These are phyloP conservation scores for Mycena vitilis DNA, from an alignment of 768 basidiomycete genomes.

Conservation along the genomic window DNA sequence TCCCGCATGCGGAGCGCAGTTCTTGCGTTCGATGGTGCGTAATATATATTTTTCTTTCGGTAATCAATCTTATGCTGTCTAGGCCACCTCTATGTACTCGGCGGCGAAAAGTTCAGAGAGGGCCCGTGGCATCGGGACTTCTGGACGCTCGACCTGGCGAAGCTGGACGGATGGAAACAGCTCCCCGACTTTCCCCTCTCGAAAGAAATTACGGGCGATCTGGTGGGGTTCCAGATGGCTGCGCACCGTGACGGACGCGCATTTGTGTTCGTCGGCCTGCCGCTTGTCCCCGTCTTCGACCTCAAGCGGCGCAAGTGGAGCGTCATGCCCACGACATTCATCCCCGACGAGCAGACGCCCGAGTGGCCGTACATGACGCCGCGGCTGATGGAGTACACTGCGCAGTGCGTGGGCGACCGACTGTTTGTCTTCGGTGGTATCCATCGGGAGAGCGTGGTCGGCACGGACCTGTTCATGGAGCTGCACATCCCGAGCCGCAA, in stretches of 20 bases:
- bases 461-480: constrained; percentile 52
- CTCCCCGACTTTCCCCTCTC: constrained; percentile 43
- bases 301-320: constrained; percentile 49
- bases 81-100: constrained; percentile 45
- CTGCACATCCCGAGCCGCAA: constrained; percentile 48
- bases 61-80: background rate
- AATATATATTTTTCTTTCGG: background rate
- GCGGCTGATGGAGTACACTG: constrained; percentile 32
- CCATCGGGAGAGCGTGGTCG: constrained; percentile 41
- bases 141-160: constrained; percentile 42
- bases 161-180: constrained; percentile 40
- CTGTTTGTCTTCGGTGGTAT: constrained; percentile 54
- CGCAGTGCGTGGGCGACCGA: constrained; percentile 44
- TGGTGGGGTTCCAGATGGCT: constrained; percentile 40
- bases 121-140: constrained; percentile 45
- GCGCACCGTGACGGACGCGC: constrained; percentile 44
- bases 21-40: constrained; percentile 45
- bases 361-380: constrained; percentile 41
- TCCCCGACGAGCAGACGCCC: constrained; percentile 30
- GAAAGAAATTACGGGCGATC: constrained; percentile 23
- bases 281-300: constrained; percentile 48
- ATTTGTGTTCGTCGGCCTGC: constrained; percentile 50
- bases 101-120: constrained; percentile 41
- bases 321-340: constrained; percentile 41
- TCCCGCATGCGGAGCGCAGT: constrained; percentile 39